These are phyloP conservation scores for Novymonas esmeraldas DNA, from an alignment of 208 protist species.

Conservation along the genomic window DNA sequence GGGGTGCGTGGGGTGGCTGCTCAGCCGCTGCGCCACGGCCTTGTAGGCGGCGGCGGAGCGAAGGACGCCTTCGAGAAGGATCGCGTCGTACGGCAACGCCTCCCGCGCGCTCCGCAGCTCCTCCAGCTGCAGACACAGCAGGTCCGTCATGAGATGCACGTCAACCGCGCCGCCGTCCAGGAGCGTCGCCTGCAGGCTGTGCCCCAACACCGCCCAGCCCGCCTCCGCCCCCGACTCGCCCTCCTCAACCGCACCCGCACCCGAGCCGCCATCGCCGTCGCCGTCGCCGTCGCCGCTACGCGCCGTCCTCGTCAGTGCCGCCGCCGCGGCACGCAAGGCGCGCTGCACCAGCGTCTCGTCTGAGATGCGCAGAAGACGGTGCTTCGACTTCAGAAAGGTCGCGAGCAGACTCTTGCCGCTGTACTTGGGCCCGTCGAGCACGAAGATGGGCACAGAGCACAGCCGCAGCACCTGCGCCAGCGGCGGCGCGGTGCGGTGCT, in stretches of 20 bases:
- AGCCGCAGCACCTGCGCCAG: slow-evolving; percentile 45
- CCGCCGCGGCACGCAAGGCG: slow-evolving; percentile 35
- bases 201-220: slow-evolving; percentile 52
- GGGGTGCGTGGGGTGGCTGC: slow-evolving; percentile 22
- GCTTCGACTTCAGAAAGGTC: slow-evolving; percentile 33
- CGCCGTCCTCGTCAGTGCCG: background rate
- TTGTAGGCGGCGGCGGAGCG: slow-evolving; percentile 41
- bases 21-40: slow-evolving; percentile 26
- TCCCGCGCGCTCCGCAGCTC: slow-evolving; percentile 32
- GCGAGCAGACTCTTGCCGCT: slow-evolving; percentile 81
- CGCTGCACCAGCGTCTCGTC: slow-evolving; percentile 57
- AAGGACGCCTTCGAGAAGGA: slow-evolving; percentile 75
- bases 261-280: too few relatives aligned
- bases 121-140: slow-evolving; percentile 56
- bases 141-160: slow-evolving; percentile 38
- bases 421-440: slow-evolving; percentile 75
- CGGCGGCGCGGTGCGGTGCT: slow-evolving; percentile 15
- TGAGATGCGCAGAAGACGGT: slow-evolving; percentile 58
- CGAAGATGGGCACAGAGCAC: slow-evolving; percentile 60
- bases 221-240: slow-evolving; percentile 20
- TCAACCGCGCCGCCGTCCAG: slow-evolving; percentile 51
- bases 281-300: background rate
- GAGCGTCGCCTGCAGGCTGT: slow-evolving; percentile 40
- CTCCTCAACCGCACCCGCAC: slow-evolving; percentile 13
- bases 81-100: slow-evolving; percentile 30